These are phyloP conservation scores for Mimosa bimucronata DNA, from an alignment of 306 rosid genomes.

Conservation along the genomic window DNA sequence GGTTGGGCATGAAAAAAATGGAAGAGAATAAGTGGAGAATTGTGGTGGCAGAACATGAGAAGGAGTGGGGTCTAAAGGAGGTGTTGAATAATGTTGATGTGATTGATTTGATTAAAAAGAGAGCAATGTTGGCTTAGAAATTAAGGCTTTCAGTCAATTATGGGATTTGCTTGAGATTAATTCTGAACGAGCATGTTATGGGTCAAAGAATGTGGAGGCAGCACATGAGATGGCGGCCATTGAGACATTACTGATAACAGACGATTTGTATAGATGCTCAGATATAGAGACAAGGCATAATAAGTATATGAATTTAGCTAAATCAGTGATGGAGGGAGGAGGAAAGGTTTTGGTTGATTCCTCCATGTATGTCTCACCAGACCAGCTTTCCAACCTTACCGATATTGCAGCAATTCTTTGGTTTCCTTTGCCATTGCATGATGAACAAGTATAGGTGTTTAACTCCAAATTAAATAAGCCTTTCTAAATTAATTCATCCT, in stretches of 20 bases:
- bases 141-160: slow-evolving; percentile 26
- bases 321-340: slow-evolving; percentile 37
- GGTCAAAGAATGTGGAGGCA: slow-evolving; percentile 37
- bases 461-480: neutral
- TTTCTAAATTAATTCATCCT: neutral
- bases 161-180: slow-evolving; percentile 39
- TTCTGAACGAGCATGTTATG: slow-evolving; percentile 46
- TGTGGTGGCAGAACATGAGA: no score
- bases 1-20: no score
- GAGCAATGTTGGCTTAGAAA: slow-evolving; percentile 24
- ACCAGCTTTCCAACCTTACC: slow-evolving; percentile 18
- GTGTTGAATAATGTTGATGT: no score
- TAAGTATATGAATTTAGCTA: slow-evolving; percentile 22
- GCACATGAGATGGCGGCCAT: slow-evolving; percentile 47
- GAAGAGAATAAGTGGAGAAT: no score
- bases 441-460: slow-evolving; percentile 34
- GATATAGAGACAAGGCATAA: slow-evolving; percentile 36
- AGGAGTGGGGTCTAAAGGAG: no score
- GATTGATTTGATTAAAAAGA: no score
- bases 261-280: slow-evolving; percentile 41
- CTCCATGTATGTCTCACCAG: slow-evolving; percentile 39
- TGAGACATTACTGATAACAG: slow-evolving; percentile 45
- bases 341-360: slow-evolving; percentile 46
- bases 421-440: slow-evolving; percentile 48
- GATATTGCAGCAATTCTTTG: slow-evolving; percentile 51